phyloP scores from a whole-genome alignment of 306 rosid genomes.

The Castanopsis chinensis region DNA sequence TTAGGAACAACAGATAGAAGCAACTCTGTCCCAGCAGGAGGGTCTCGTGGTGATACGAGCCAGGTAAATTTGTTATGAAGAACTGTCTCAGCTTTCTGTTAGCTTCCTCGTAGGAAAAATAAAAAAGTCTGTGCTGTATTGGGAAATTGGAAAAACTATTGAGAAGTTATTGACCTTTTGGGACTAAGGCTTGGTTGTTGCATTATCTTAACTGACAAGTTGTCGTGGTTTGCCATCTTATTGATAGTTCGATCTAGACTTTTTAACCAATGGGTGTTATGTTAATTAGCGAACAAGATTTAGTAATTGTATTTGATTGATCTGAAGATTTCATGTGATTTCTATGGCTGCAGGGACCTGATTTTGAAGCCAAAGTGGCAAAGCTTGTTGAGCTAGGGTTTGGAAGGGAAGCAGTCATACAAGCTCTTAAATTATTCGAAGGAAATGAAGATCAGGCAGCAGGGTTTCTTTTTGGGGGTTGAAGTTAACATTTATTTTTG shows the following conservation, averaged over 20 bases:
- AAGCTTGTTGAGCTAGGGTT: conserved; percentile 94
- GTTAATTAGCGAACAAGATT: not conserved
- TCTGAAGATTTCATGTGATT: not conserved
- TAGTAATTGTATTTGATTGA: not conserved
- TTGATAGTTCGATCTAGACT: not conserved
- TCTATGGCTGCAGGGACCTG: conserved; percentile 52
- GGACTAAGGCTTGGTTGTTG: too few species aligned
- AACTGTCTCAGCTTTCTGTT: too few species aligned
- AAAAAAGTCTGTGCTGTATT: too few species aligned
- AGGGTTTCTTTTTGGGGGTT: conserved; percentile 55
- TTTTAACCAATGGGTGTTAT: not conserved
- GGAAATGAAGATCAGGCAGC: conserved; percentile 65
- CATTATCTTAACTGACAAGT: not conserved
- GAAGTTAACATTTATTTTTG: too few species aligned
- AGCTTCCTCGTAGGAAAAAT: too few species aligned
- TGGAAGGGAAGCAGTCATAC: conserved; percentile 74
- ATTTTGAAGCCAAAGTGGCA: conserved; percentile 79
- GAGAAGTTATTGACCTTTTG: too few species aligned
- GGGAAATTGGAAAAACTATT: not conserved
- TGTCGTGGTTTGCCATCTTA: not conserved
- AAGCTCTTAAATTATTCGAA: conserved; percentile 71
- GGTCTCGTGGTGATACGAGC: too few species aligned
- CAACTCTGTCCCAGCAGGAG: too few species aligned
- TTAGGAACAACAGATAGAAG: too few species aligned
- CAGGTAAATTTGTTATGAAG: too few species aligned